A percentile compares a stretch with the other conserved stretches of the same genome.
These are phyloP conservation scores for Xylona heveae DNA, from an alignment of 495 filamentous ascomycete genomes.

Conservation along the genomic window DNA sequence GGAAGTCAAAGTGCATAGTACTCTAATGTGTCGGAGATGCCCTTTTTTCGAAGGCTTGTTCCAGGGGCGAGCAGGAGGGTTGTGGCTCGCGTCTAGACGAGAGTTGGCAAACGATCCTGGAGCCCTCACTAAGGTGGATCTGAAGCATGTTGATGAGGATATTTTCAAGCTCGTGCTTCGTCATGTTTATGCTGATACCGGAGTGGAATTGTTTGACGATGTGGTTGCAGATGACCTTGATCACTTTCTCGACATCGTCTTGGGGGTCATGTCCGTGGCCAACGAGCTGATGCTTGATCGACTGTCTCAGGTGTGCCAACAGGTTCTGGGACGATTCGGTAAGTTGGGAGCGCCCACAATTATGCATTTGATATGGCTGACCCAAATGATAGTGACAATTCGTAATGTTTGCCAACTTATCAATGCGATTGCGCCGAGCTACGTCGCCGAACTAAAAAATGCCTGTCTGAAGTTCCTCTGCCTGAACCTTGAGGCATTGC, in stretches of 20 bases:
- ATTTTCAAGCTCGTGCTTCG: slow-evolving; percentile 64
- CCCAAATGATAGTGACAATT: slow-evolving; percentile 34
- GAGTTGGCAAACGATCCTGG: slow-evolving; percentile 20
- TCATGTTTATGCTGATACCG: slow-evolving; percentile 68
- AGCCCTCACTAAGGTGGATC: slow-evolving; percentile 42
- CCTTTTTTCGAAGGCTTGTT: slow-evolving; percentile 88
- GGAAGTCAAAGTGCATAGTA: slow-evolving; percentile 49
- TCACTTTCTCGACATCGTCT: slow-evolving; percentile 66
- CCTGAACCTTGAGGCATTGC: slow-evolving; percentile 68
- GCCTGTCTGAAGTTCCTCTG: slow-evolving; percentile 80
- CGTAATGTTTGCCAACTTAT: slow-evolving; percentile 73
- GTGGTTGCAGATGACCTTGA: slow-evolving; percentile 50
- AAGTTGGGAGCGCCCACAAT: too few relatives aligned
- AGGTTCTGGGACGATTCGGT: slow-evolving; percentile 68
- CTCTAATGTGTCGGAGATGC: slow-evolving; percentile 60
- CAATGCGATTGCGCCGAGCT: slow-evolving; percentile 64
- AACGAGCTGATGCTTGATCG: slow-evolving; percentile 92
- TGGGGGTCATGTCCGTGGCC: slow-evolving; percentile 77
- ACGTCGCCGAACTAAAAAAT: slow-evolving; percentile 69
- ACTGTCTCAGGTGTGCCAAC: slow-evolving; percentile 75
- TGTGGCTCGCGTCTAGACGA: slow-evolving; percentile 59
- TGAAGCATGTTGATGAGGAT: slow-evolving; percentile 52
- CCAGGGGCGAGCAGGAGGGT: slow-evolving; percentile 59
- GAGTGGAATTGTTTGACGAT: slow-evolving; percentile 61
- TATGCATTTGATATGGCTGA: background rate